phyloP scores from a whole-genome alignment of 1,284 basidiomycete species.

The Ustilago hordei region DNA sequence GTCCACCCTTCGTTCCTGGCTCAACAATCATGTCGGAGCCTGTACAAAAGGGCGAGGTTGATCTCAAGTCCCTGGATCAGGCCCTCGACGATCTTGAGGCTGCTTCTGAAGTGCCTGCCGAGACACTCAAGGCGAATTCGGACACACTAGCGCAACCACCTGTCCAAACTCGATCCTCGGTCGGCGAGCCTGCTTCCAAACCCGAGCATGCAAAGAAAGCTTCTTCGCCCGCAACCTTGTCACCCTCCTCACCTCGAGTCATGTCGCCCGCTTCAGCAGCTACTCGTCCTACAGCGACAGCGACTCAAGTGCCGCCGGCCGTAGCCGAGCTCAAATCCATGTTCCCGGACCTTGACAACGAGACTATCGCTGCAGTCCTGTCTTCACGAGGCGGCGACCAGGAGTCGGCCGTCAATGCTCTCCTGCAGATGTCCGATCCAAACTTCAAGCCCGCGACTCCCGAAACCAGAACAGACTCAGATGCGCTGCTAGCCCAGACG shows the following conservation, averaged over 20 bases:
- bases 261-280: constrained; percentile 31
- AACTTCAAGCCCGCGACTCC: constrained; percentile 44
- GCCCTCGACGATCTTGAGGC: constrained; percentile 43
- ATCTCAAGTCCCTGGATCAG: constrained; percentile 41
- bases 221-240: constrained; percentile 46
- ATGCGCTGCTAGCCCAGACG: constrained; percentile 53
- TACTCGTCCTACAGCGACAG: constrained; percentile 10
- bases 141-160: constrained; percentile 42
- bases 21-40: constrained; percentile 44
- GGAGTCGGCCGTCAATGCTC: constrained; percentile 57
- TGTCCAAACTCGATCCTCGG: constrained; percentile 23
- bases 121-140: constrained; percentile 33
- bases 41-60: constrained; percentile 45
- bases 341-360: constrained; percentile 61
- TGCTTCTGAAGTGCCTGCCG: constrained; percentile 30
- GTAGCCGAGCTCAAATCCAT: constrained; percentile 55
- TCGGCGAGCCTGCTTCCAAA: constrained; percentile 13
- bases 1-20: neutral
- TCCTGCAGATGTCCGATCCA: constrained; percentile 62
- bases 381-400: constrained; percentile 54
- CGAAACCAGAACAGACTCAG: constrained; percentile 49
- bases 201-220: constrained; percentile 21
- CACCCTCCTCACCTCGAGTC: constrained; percentile 46
- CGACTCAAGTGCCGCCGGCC: constrained; percentile 18
- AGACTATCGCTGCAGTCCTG: constrained; percentile 57